Evolutionary conservation across 495 filamentous ascomycete genomes (phyloP).

Genomic region (Diplogelasinospora grovesii): DNA sequence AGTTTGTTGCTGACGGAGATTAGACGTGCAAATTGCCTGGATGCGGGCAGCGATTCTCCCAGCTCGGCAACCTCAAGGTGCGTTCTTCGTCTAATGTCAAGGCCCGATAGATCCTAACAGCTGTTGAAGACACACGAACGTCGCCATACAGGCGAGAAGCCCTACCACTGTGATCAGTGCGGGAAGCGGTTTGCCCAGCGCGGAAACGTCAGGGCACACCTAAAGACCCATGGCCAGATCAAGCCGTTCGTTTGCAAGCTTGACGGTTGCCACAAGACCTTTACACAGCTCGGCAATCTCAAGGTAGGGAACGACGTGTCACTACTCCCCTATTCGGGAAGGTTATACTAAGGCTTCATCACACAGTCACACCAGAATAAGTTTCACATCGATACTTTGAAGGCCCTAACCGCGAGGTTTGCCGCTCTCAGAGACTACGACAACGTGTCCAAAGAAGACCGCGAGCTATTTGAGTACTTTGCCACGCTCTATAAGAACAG

Average conservation of each 20-base stretch:
- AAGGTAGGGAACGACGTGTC: slow-evolving; percentile 50
- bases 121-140: slow-evolving; percentile 19
- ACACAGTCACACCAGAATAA: slow-evolving; percentile 86
- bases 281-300: slow-evolving; percentile 83
- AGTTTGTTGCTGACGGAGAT: slow-evolving; percentile 6
- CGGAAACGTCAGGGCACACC: slow-evolving; percentile 82
- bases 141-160: slow-evolving; percentile 64
- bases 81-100: neutral
- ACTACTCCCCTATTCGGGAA: neutral
- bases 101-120: slow-evolving; percentile 7
- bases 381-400: slow-evolving; percentile 71
- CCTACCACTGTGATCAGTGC: slow-evolving; percentile 77
- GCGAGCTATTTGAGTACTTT: slow-evolving; percentile 82
- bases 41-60: slow-evolving; percentile 82
- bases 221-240: slow-evolving; percentile 66
- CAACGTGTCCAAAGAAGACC: slow-evolving; percentile 59
- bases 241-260: slow-evolving; percentile 79
- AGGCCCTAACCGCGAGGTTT: slow-evolving; percentile 67
- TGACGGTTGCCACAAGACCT: slow-evolving; percentile 75
- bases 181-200: slow-evolving; percentile 83
- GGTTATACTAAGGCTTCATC: neutral
- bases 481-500: slow-evolving; percentile 85
- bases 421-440: slow-evolving; percentile 55
- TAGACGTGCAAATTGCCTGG: slow-evolving; percentile 69
- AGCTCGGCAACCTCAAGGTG: slow-evolving; percentile 87